Evolutionary conservation across 257 asterid species (phyloP).

Genomic region (Plectranthus barbatus): DNA sequence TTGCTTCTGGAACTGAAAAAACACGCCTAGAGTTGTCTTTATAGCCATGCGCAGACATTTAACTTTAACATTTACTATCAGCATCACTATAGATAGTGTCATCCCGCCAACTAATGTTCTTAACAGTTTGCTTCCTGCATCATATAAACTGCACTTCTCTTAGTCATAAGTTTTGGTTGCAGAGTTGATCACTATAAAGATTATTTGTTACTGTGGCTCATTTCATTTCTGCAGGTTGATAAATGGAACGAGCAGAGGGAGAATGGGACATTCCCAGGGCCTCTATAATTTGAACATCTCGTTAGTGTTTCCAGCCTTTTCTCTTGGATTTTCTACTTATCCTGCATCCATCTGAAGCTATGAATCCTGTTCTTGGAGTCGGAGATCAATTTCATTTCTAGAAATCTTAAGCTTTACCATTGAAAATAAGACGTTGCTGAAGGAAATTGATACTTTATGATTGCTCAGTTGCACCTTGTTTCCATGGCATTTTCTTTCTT

Average conservation of each 20-base stretch:
- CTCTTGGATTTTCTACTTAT: background rate
- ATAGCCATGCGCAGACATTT: background rate
- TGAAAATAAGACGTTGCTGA: constrained; percentile 9
- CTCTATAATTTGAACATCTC: constrained; percentile 19
- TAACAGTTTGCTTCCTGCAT: background rate
- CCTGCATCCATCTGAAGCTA: constrained; percentile 9
- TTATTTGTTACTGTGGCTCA: background rate
- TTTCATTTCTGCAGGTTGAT: constrained; percentile 24
- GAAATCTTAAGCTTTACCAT: background rate
- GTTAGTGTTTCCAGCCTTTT: background rate
- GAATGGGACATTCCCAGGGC: constrained; percentile 41
- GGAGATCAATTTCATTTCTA: background rate
- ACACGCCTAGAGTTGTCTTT: background rate
- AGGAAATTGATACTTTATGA: constrained; percentile 8
- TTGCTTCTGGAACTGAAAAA: no score
- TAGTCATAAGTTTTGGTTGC: no score
- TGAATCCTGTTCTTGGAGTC: background rate
- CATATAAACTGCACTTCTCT: background rate
- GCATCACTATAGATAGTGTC: no score
- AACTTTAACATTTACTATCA: background rate
- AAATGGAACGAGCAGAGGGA: constrained; percentile 50
- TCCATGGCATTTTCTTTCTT: background rate
- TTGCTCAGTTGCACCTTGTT: constrained; percentile 1
- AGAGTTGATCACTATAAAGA: background rate
- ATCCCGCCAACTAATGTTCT: no score